Evolutionary conservation across 306 rosid species (phyloP).

Genomic region (Leucaena leucocephala): DNA sequence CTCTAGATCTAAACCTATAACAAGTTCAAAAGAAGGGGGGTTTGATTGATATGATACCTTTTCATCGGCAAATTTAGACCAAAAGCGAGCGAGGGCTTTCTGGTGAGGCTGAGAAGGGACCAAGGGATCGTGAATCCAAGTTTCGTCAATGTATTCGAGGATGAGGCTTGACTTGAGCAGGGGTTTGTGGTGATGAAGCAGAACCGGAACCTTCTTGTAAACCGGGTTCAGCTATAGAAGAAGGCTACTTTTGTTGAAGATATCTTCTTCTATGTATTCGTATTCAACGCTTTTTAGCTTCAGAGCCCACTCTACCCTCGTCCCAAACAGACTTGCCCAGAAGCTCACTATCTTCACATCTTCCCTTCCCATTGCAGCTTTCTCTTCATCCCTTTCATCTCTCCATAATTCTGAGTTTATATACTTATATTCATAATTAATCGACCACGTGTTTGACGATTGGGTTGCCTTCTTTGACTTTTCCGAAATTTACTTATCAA

Average conservation of each 20-base stretch:
- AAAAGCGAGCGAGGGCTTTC: background rate
- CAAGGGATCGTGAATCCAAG: background rate
- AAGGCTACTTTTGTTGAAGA: background rate
- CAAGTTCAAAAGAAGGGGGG: too few relatives aligned
- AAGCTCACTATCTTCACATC: background rate
- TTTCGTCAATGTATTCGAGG: background rate
- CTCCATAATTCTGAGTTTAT: background rate
- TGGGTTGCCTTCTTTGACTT: background rate
- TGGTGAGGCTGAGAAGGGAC: background rate
- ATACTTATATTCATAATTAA: too few relatives aligned
- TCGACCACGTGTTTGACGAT: background rate
- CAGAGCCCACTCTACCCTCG: background rate
- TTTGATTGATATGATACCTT: background rate
- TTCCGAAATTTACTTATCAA: background rate
- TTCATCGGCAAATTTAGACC: background rate
- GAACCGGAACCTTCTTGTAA: background rate
- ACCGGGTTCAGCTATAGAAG: background rate
- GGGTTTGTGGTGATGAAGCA: background rate
- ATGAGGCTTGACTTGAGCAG: background rate
- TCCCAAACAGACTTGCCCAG: background rate
- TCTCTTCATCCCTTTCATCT: too few relatives aligned
- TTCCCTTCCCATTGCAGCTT: background rate
- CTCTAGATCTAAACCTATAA: too few relatives aligned
- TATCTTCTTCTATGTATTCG: background rate
- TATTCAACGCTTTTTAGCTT: background rate